Base-by-base conservation (phyloP, 2,329 filamentous ascomycete species). In the Aspergillus eucalypticola region DNA sequence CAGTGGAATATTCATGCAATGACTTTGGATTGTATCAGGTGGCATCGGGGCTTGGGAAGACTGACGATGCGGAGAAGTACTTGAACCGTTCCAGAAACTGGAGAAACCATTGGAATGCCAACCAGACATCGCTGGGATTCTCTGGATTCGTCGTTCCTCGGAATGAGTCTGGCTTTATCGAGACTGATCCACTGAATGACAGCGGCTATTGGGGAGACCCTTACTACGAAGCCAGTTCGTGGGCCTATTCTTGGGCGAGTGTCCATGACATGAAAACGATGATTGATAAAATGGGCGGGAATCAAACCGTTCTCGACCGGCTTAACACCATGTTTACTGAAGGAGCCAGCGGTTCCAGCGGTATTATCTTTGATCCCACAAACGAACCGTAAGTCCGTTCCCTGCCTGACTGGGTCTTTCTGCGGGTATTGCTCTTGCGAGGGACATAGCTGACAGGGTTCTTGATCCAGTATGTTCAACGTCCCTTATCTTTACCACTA, bases 401-500 rank as follows among this genome's bases (percentile, higher is more conserved):
- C 4, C n/a, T 10, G 13, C 11, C 19, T 2, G 7, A 2, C 10
- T 13, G 25, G 6, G 15, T 32, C 10, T 8, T 21, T 11, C 39
- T 19, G 19, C 3, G 10, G 27, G 27, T 10, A 2, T 29, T 32
- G 10, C 13, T 21, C 10, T 44, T 19, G 19, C 3, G 23, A 6
- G 25, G 25, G 6, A 27, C 25, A 27, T 27, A 27, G 25, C 25
- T 27, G 25, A 27, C 25, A 8, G 6, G 7, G 2, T 27, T 27
- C 25, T 27, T 27, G 25, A 27, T 29, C 7, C n/a, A 74, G 72
- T 10, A 74, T 73, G 71, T 90, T 90, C 75, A 84, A 83, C 1
- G 84, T 84, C 0, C 88, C 88, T 0, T 91, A 88, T 71, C 80
- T 91, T 3, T 91, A 88, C 79, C 86, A 89, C 73, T 91, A 84